These are phyloP conservation scores for Mitragyna speciosa DNA, from an alignment of 257 asterid genomes.

Conservation along the genomic window DNA sequence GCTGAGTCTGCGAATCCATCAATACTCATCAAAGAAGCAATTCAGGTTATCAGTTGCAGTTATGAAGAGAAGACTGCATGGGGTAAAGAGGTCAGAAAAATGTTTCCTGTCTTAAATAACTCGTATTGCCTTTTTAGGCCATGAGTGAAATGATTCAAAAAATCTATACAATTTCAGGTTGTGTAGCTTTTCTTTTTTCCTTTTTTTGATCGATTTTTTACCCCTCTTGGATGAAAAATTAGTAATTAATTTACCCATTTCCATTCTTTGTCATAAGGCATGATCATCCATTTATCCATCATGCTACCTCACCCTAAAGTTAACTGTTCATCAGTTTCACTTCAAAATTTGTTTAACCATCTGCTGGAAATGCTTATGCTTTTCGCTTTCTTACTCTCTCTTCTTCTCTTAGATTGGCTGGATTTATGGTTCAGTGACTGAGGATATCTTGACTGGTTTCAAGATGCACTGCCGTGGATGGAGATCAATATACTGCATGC, in stretches of 20 bases:
- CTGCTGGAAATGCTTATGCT: not conserved
- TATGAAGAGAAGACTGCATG: constrained; percentile 98
- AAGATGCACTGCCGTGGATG: constrained; percentile 99
- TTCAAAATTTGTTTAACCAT: not conserved
- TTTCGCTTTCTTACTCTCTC: constrained; percentile 3
- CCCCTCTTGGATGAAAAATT: not conserved
- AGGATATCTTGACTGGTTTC: constrained; percentile 95
- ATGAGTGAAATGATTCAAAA: not conserved
- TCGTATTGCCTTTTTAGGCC: not conserved
- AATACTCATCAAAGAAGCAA: constrained; percentile 80
- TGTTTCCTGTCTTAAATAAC: not conserved
- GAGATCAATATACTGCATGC: constrained; percentile 98
- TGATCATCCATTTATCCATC: not conserved
- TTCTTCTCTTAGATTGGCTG: constrained; percentile 71
- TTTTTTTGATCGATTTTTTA: not conserved
- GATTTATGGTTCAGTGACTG: constrained; percentile 97
- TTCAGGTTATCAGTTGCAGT: constrained; percentile 92
- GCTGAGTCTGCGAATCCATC: constrained; percentile 82
- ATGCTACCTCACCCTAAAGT: not conserved
- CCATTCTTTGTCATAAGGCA: not conserved
- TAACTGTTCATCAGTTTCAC: too few relatives aligned
- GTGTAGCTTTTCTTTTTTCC: not conserved
- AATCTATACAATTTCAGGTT: not conserved
- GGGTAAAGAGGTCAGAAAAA: constrained; percentile 89
- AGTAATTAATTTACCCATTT: not conserved